These are phyloP conservation scores for Aspergillus niger DNA, from an alignment of 2,329 filamentous ascomycete genomes.

Conservation along the genomic window DNA sequence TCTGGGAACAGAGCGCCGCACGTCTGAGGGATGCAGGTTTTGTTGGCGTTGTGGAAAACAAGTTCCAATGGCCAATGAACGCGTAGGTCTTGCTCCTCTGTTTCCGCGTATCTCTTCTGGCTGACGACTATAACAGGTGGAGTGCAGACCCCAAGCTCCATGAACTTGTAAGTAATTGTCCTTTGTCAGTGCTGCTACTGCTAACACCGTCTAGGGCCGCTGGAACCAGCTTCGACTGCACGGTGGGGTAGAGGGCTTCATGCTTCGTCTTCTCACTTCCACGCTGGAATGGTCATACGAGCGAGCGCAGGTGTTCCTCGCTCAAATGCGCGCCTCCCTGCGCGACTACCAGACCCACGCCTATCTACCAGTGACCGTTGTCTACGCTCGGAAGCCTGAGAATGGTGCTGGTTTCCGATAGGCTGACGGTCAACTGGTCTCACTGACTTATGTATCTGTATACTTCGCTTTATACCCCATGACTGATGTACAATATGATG, in stretches of 20 bases:
- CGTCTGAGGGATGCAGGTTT: constrained; percentile 30
- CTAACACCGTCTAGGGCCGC: constrained; percentile 17
- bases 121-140: constrained; percentile 16
- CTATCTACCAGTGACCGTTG: constrained; percentile 25
- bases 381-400: constrained; percentile 23
- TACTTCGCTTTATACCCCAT: neutral
- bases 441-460: neutral
- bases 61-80: constrained; percentile 29
- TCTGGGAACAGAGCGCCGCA: constrained; percentile 26
- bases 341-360: constrained; percentile 25
- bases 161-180: constrained; percentile 17
- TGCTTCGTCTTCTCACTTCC: constrained; percentile 27
- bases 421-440: neutral
- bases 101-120: neutral
- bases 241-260: constrained; percentile 23
- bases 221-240: constrained; percentile 26
- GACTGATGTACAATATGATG: neutral
- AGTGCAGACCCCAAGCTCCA: constrained; percentile 25
- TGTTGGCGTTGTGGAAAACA: constrained; percentile 26
- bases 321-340: constrained; percentile 26
- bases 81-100: constrained; percentile 6
- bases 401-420: constrained; percentile 29
- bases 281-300: constrained; percentile 27
- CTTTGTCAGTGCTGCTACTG: neutral
- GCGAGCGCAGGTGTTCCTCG: constrained; percentile 25